Conservation (phyloP, 768 basidiomycete species). For the Mycena filopes region DNA sequence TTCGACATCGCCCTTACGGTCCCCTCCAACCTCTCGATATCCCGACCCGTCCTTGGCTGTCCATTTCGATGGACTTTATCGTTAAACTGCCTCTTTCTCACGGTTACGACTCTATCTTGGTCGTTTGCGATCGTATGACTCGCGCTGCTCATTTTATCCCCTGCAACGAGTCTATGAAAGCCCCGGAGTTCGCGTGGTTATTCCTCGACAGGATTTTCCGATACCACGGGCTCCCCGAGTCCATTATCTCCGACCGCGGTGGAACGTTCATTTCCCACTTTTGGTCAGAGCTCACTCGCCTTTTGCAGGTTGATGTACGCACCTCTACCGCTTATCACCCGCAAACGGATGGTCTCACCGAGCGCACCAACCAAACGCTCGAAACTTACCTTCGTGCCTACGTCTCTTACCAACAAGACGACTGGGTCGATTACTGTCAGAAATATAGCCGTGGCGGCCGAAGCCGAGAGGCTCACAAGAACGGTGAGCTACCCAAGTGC, state of each 20-base stretch:
- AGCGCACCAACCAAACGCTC: too few relatives aligned
- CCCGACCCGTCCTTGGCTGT: slow-evolving; percentile 48
- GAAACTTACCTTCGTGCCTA: slow-evolving; percentile 51
- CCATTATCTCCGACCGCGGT: slow-evolving; percentile 47
- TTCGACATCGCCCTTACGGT: slow-evolving; percentile 50
- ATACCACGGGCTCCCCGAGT: slow-evolving; percentile 46
- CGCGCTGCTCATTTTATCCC: too few relatives aligned
- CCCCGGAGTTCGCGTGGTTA: slow-evolving; percentile 45
- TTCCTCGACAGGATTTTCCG: slow-evolving; percentile 49
- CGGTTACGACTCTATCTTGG: slow-evolving; percentile 48
- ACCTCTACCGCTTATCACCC: slow-evolving; percentile 57
- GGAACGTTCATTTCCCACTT: slow-evolving; percentile 47
- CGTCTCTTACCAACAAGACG: slow-evolving; percentile 51
- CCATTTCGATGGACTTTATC: slow-evolving; percentile 56
- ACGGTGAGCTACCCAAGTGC: too few relatives aligned
- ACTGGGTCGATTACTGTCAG: too few relatives aligned
- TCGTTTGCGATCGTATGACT: slow-evolving; percentile 43
- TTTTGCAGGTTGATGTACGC: slow-evolving; percentile 30
- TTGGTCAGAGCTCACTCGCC: slow-evolving; percentile 34
- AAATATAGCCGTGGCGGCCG: too few relatives aligned
- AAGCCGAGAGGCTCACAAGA: too few relatives aligned
- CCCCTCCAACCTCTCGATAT: slow-evolving; percentile 48
- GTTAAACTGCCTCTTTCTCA: slow-evolving; percentile 51
- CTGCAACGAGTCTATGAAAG: too few relatives aligned
- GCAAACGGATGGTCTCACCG: too few relatives aligned